Percentiles rank a stretch among this genome's conserved stretches.
phyloP scores from a whole-genome alignment of 2,329 filamentous ascomycete genomes.

The Pyrenophora graminea region DNA sequence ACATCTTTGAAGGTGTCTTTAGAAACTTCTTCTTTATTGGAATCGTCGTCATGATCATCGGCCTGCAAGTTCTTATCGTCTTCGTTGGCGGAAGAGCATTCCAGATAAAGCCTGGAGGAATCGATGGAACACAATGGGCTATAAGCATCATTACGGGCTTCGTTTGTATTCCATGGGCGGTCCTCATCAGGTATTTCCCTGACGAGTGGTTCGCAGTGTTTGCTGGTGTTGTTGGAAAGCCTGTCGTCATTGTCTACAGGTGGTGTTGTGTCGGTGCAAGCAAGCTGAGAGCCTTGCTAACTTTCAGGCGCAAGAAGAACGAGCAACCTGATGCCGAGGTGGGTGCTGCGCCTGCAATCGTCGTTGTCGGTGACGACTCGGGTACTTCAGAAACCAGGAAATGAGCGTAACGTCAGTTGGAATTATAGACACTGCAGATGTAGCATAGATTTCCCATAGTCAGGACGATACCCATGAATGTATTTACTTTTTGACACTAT shows the following conservation, averaged over 20 bases:
- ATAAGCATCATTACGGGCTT: constrained; percentile 57
- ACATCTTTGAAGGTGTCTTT: constrained; percentile 63
- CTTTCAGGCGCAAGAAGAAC: constrained; percentile 15
- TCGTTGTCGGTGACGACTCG: constrained; percentile 16
- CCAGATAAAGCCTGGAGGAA: constrained; percentile 52
- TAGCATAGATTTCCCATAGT: not conserved
- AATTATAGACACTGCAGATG: not conserved
- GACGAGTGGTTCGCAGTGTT: constrained; percentile 46
- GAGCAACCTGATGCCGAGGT: constrained; percentile 24
- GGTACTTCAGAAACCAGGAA: constrained; percentile 5
- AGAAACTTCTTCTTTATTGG: constrained; percentile 62
- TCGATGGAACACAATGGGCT: constrained; percentile 64
- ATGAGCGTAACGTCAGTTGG: not conserved
- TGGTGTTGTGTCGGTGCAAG: constrained; percentile 14
- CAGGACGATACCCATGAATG: no score
- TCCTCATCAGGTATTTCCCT: constrained; percentile 57
- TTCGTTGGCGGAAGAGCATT: constrained; percentile 62
- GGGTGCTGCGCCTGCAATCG: constrained; percentile 23
- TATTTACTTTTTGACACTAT: no score
- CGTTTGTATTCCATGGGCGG: constrained; percentile 58
- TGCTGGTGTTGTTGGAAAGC: constrained; percentile 24
- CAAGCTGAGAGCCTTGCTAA: constrained; percentile 23
- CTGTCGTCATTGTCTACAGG: constrained; percentile 28
- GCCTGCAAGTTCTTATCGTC: constrained; percentile 61
- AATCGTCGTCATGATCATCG: constrained; percentile 63